phyloP scores from a whole-genome alignment of 257 asterid species.

The Penstemon newberryi region DNA sequence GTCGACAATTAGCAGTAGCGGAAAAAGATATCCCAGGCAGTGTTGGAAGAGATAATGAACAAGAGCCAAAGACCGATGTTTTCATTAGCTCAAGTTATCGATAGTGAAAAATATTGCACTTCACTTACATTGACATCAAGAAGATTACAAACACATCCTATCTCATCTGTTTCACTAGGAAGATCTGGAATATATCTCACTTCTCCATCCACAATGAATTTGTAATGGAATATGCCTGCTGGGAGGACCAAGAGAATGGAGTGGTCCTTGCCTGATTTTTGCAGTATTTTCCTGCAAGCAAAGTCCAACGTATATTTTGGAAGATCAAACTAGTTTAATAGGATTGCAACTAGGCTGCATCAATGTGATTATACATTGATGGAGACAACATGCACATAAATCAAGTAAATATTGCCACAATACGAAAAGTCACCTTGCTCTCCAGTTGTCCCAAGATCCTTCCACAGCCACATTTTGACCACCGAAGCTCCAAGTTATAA shows the following conservation, averaged over 20 bases:
- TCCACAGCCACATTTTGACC: constrained; percentile 77
- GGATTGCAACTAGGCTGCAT: constrained; percentile 1
- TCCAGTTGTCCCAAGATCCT: constrained; percentile 99
- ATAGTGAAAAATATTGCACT: constrained; percentile 4
- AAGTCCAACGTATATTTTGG: constrained; percentile 12
- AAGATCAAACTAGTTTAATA: constrained; percentile 11
- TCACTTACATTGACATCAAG: constrained; percentile 80
- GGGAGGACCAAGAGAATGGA: constrained; percentile 80
- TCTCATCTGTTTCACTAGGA: constrained; percentile 70
- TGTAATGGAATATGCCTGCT: constrained; percentile 72
- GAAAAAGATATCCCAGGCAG: neutral
- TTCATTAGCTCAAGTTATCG: constrained; percentile 10
- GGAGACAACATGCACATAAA: neutral
- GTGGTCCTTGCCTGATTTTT: constrained; percentile 88
- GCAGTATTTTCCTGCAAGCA: constrained; percentile 68
- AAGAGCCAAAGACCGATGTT: constrained; percentile 6
- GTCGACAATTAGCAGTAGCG: neutral
- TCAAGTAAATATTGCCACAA: constrained; percentile 21
- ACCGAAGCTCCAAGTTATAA: constrained; percentile 60
- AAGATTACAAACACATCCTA: constrained; percentile 62
- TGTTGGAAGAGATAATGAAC: constrained; percentile 1
- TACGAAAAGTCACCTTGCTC: constrained; percentile 53
- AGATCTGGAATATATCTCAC: constrained; percentile 69
- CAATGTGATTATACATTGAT: neutral
- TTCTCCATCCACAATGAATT: constrained; percentile 80